Percentiles rank a stretch among this genome's conserved stretches.
These are phyloP conservation scores for Xylaria sp. DNA, from an alignment of 2,329 filamentous ascomycete species.

Conservation along the genomic window DNA sequence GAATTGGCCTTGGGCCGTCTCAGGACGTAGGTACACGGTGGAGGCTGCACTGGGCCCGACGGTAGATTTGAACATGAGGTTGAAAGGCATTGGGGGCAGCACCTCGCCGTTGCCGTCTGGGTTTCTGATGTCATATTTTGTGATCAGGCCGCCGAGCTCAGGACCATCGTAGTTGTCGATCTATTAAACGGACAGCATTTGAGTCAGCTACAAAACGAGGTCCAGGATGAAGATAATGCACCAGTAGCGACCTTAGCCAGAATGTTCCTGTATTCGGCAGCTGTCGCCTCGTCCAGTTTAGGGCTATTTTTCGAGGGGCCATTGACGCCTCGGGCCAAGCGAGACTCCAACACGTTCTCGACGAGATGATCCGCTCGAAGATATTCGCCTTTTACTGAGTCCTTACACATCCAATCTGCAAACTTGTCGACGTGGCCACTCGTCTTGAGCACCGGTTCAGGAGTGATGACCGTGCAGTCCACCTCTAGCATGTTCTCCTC, in stretches of 20 bases:
- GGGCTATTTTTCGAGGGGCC: slow-evolving; percentile 68
- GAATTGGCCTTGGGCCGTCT: slow-evolving; percentile 73
- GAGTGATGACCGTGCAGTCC: slow-evolving; percentile 93
- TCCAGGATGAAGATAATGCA: not conserved
- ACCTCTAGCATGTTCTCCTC: slow-evolving; percentile 96
- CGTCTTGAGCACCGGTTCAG: slow-evolving; percentile 84
- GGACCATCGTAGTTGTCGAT: slow-evolving; percentile 75
- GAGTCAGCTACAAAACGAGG: not conserved
- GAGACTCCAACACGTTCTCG: slow-evolving; percentile 84
- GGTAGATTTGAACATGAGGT: slow-evolving; percentile 77
- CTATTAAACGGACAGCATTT: slow-evolving; percentile 30
- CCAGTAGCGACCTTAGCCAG: slow-evolving; percentile 62
- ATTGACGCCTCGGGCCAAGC: slow-evolving; percentile 67
- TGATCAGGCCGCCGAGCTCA: slow-evolving; percentile 71
- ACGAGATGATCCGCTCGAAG: slow-evolving; percentile 96
- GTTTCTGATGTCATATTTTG: slow-evolving; percentile 73
- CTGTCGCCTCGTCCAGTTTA: slow-evolving; percentile 67
- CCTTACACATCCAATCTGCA: slow-evolving; percentile 99
- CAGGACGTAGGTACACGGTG: slow-evolving; percentile 70
- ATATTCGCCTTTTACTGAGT: slow-evolving; percentile 96
- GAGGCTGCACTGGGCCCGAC: slow-evolving; percentile 74
- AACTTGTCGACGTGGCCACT: slow-evolving; percentile 97
- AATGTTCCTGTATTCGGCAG: slow-evolving; percentile 72
- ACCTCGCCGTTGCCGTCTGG: slow-evolving; percentile 70
- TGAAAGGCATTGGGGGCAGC: slow-evolving; percentile 72